Conservation (phyloP, 129 eudicot genomes). For the Logfia minima region DNA sequence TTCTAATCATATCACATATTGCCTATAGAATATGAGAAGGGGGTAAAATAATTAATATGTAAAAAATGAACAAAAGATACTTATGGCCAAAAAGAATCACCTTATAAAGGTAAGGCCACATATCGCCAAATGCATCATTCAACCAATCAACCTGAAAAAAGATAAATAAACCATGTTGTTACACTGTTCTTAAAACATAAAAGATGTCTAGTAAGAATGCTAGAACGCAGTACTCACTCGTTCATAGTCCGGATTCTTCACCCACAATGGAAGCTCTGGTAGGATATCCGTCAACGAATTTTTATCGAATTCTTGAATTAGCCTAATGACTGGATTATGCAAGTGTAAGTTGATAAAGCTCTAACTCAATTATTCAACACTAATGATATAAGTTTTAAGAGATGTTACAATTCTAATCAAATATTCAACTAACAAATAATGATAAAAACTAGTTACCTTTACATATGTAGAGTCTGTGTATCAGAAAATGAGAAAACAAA, state of each 20-base stretch:
- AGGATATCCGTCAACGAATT: conserved; percentile 51
- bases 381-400: background rate
- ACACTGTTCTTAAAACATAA: conserved; percentile 9
- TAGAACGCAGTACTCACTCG: conserved; percentile 46
- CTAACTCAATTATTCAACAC: conserved; percentile 6
- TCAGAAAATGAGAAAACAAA: conserved; percentile 53
- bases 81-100: conserved; percentile 26
- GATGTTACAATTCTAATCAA: background rate
- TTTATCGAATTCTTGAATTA: conserved; percentile 55
- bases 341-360: conserved; percentile 26
- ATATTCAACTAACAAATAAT: conserved; percentile 1
- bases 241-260: conserved; percentile 76
- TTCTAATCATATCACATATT: conserved; percentile 56
- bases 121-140: conserved; percentile 46
- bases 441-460: conserved; percentile 39
- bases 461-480: conserved; percentile 49
- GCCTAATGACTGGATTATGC: conserved; percentile 57
- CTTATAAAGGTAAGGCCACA: conserved; percentile 92
- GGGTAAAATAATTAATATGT: background rate
- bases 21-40: conserved; percentile 43
- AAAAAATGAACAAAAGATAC: background rate
- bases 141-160: conserved; percentile 69
- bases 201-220: conserved; percentile 8
- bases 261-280: conserved; percentile 78
- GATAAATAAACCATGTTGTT: conserved; percentile 14